Evolutionary conservation across 495 filamentous ascomycete genomes (phyloP), one percentile per base, ranked within the genome.

Genomic region (Penicillium samsonianum): DNA sequence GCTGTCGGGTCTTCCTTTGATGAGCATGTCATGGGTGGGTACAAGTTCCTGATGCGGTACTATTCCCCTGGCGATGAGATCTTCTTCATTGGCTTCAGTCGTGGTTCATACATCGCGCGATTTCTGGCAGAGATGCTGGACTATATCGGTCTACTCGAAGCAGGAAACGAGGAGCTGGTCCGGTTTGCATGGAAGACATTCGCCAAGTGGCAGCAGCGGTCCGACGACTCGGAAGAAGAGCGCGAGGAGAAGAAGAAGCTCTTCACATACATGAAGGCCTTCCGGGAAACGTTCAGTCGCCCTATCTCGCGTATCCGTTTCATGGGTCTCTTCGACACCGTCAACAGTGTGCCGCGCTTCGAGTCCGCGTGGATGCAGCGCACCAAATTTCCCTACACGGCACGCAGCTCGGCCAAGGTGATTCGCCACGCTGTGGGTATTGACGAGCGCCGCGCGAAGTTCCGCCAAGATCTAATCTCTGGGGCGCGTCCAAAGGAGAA

Each of bases 111-210:
- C 67, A 91, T 90, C 22, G 90, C 91, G 6, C 85, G 90, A 20
- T 94, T 93, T 65, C 77, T 95, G 4, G 88, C 90, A 1, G 89
- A 93, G 64, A 94, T 95, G 91, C 78, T 96, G 12, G 88, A 92
- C 62, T 87, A 90, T 55, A 84, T 95, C 53, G 90, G 91, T 14
- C 76, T 95, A 10, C 79, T 94, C 0, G 87, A 84, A 41, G 82
- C 84, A 55, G 91, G 90, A n/a, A 96, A 96, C 61, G 90, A 96
- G 62, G 91, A 94, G 60, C 86, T 95, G 84, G 82, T 88, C 17
- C 73, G 78, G 0, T 96, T 96, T 58, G 91, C 89, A 4, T 94
- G 90, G 90, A 92, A 92, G 72, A 90, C 90, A 0, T 96, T 95
- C 60, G 82, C 87, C 45, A 88, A 86, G 57, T 96, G 90, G 90